Conservation (phyloP, 2,329 filamentous ascomycete genomes). For the Calonectria honghensis region DNA sequence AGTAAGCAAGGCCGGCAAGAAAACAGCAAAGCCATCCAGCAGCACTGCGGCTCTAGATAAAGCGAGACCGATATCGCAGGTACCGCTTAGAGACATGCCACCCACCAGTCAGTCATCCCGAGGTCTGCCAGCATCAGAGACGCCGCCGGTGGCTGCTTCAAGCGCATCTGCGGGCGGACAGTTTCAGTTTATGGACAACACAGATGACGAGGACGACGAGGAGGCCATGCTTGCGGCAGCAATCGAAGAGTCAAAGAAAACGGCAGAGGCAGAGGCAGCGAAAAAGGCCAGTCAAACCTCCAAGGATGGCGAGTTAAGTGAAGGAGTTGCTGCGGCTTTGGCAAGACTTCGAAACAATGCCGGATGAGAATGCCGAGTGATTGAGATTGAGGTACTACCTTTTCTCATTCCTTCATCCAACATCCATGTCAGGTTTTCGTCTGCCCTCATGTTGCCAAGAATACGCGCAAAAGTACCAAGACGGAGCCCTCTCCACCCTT, state of each 20-base stretch:
- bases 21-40: constrained; percentile 54
- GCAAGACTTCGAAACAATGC: constrained; percentile 72
- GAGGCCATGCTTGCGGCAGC: constrained; percentile 70
- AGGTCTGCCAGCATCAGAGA: constrained; percentile 47
- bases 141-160: constrained; percentile 36
- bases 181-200: constrained; percentile 63
- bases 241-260: constrained; percentile 68
- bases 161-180: constrained; percentile 52
- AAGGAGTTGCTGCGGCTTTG: constrained; percentile 76
- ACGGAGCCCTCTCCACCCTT: not conserved
- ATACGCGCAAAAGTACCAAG: not conserved
- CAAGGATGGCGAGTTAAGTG: constrained; percentile 67
- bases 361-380: constrained; percentile 45
- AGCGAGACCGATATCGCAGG: constrained; percentile 63
- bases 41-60: constrained; percentile 59
- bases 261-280: constrained; percentile 55
- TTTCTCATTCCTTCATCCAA: not conserved
- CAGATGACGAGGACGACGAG: constrained; percentile 68
- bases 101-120: constrained; percentile 46
- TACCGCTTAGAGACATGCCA: constrained; percentile 64
- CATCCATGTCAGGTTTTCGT: not conserved
- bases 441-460: not conserved
- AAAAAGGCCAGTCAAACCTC: constrained; percentile 46
- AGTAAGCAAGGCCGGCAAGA: constrained; percentile 80
- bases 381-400: too few species aligned